Evolutionary conservation across 2,329 filamentous ascomycete species (phyloP).

Genomic region (Pezicula carpinea): DNA sequence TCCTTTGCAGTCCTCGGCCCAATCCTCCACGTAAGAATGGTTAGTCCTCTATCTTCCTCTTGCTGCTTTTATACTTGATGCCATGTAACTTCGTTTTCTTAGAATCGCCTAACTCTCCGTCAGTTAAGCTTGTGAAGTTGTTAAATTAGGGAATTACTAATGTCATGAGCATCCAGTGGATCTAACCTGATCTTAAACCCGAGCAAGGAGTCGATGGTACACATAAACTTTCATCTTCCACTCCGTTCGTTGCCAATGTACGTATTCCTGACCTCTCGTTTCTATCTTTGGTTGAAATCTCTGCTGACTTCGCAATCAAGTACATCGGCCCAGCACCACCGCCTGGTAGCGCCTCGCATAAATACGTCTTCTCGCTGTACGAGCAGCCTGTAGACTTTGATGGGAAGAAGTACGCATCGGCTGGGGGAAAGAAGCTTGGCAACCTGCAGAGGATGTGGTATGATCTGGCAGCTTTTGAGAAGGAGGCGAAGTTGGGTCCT

Average conservation of each 20-base stretch:
- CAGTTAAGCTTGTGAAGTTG: too few species aligned
- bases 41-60: constrained; percentile 10
- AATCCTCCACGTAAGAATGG: constrained; percentile 38
- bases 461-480: constrained; percentile 36
- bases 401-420: constrained; percentile 26
- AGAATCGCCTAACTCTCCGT: too few species aligned
- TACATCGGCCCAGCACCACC: constrained; percentile 43
- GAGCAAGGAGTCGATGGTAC: constrained; percentile 1
- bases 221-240: constrained; percentile 6
- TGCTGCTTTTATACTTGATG: too few species aligned
- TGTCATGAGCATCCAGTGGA: constrained; percentile 7
- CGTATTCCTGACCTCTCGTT: too few species aligned
- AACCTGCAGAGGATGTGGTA: constrained; percentile 35
- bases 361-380: constrained; percentile 44
- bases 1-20: constrained; percentile 37
- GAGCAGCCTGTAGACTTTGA: constrained; percentile 39
- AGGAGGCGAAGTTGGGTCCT: constrained; percentile 27
- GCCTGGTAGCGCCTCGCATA: constrained; percentile 38
- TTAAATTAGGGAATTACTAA: too few species aligned
- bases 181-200: constrained; percentile 33
- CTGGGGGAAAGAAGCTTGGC: constrained; percentile 30
- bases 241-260: constrained; percentile 26
- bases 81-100: too few species aligned
- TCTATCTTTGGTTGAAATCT: too few species aligned
- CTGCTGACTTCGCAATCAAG: too few species aligned